Evolutionary conservation across 768 basidiomycete species (phyloP).

Genomic region (Tephrocybe sp.): DNA sequence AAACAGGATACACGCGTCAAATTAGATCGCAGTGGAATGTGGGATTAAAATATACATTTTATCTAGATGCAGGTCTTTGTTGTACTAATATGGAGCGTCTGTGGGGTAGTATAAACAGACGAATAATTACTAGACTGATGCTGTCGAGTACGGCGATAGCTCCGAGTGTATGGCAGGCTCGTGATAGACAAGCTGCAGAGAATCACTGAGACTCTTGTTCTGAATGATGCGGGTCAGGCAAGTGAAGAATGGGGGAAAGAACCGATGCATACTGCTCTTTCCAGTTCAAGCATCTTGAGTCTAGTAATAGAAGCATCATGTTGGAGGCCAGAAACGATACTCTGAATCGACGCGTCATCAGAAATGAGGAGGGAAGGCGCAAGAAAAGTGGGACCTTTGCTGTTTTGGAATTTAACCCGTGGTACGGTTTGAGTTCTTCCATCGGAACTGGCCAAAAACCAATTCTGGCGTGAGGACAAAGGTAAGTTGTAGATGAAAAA

Average conservation of each 20-base stretch:
- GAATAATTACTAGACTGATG: neutral
- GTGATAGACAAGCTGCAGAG: conserved; percentile 4
- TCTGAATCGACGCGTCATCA: conserved; percentile 35
- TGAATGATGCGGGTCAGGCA: conserved; percentile 1
- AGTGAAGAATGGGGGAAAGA: neutral
- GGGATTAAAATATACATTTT: conserved; percentile 40
- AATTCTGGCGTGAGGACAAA: conserved; percentile 22
- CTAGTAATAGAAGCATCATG: conserved; percentile 59
- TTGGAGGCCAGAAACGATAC: conserved; percentile 71
- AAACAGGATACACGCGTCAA: conserved; percentile 74
- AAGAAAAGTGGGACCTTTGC: conserved; percentile 49
- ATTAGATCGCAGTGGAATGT: conserved; percentile 55
- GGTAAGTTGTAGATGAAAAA: neutral
- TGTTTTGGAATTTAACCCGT: conserved; percentile 72
- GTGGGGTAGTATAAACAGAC: too few relatives aligned
- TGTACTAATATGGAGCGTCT: neutral
- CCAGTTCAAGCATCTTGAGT: conserved; percentile 64
- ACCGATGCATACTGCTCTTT: conserved; percentile 55
- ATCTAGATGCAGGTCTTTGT: neutral
- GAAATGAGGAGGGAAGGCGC: neutral
- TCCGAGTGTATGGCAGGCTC: neutral
- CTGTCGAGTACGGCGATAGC: conserved; percentile 3
- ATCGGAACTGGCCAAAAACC: conserved; percentile 56
- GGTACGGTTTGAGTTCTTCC: conserved; percentile 57
- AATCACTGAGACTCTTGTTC: conserved; percentile 29